Evolutionary conservation across 1,284 basidiomycete genomes (phyloP).

Genomic region (Golubevia sp.): DNA sequence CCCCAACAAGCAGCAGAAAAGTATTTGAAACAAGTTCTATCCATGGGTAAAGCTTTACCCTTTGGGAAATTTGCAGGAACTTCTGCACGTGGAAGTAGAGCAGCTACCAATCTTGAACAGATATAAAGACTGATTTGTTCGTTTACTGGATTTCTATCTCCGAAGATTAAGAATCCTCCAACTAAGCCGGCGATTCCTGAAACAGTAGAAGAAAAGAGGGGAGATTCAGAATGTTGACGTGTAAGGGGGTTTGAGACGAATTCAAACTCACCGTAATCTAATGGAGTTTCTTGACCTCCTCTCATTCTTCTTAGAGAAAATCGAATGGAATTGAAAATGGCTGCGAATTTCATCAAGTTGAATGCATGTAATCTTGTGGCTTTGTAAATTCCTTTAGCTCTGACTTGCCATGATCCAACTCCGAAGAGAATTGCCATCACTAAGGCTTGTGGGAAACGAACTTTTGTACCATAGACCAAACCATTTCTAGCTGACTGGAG

Average conservation of each 20-base stretch:
- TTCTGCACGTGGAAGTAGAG: slow-evolving; percentile 42
- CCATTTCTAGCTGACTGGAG: slow-evolving; percentile 47
- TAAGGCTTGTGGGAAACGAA: slow-evolving; percentile 57
- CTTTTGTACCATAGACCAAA: slow-evolving; percentile 58
- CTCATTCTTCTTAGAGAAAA: slow-evolving; percentile 26
- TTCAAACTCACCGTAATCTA: slow-evolving; percentile 12
- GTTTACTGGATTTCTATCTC: slow-evolving; percentile 53
- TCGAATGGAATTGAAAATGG: slow-evolving; percentile 51
- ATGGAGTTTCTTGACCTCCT: slow-evolving; percentile 29
- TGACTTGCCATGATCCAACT: slow-evolving; percentile 37
- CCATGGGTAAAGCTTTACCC: slow-evolving; percentile 46
- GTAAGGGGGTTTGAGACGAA: not conserved
- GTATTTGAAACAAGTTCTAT: slow-evolving; percentile 41
- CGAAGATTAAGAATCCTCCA: slow-evolving; percentile 52
- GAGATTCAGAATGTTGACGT: not conserved
- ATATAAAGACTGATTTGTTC: slow-evolving; percentile 60
- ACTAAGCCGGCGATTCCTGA: slow-evolving; percentile 43
- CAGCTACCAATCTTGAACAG: slow-evolving; percentile 31
- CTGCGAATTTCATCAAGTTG: slow-evolving; percentile 46
- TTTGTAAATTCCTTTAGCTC: slow-evolving; percentile 37
- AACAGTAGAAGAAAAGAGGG: not conserved
- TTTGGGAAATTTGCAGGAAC: slow-evolving; percentile 41
- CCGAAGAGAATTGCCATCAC: slow-evolving; percentile 60
- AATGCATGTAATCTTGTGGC: slow-evolving; percentile 53
- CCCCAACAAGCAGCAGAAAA: slow-evolving; percentile 61